Base-by-base conservation (phyloP, 768 basidiomycete species). In the Trametes coccinea region DNA sequence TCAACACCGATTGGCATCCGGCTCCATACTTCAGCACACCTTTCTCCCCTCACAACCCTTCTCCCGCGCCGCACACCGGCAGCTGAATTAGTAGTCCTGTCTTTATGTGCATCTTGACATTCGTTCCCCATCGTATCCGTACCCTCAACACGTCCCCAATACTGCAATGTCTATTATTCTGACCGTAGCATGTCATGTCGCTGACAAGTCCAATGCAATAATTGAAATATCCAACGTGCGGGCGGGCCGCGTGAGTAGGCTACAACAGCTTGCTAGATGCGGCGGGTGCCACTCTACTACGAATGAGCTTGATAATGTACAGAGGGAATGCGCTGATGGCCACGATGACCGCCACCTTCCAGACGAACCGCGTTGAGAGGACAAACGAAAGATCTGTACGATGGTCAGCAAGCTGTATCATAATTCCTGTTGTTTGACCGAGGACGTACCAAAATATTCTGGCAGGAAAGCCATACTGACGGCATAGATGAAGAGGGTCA, bases 321-420 rank as follows among this genome's bases (percentile, higher is more conserved):
- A 99, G 76, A 5, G 97, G 97, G 63, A 96, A 79, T 6, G 95
- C 90, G 67, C 94, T 96, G 75, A 99, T 84, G 6, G 90, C 93
- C 2, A 99, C 95, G 69, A 98, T 97, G 49, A 96, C 85, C 0
- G 90, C 90, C 11, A 97, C 92, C 76, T 98, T 98, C 93, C 92
- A 95, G 22, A 87, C 85, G 76, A 98, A 99, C 27, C 85, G 84
- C 37, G 85, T 71, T 4, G 96, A 93, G 4, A 96, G 79, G 41
- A 98, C 95, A 70, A 98, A 98, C 0, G 90, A 82, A 48, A 97
- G 86, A 76, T 99, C 96, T 98, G 3, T 40, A 29, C 2, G 43
- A 55, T 34, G 50, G 22, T 30, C 60, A 60, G 33, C 44, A 33
- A 53, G 41, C 10, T 33, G 39, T 11, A 27, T 27, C 55, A 48